Base-by-base conservation (phyloP, 139 green algal genomes). In the Marvania coccoides region DNA sequence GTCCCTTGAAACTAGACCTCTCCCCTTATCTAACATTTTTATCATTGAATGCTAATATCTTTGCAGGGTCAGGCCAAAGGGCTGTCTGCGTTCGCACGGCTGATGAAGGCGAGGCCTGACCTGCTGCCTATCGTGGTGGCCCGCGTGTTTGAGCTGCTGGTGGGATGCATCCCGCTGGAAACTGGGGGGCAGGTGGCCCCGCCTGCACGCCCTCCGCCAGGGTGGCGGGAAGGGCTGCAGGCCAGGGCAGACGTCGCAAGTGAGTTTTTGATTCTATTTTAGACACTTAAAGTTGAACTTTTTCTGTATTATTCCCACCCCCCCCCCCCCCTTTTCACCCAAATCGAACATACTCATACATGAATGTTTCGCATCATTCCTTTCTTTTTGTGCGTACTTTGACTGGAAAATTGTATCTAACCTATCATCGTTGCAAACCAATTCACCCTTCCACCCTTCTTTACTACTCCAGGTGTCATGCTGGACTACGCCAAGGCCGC, bases 111-210 rank as follows among this genome's bases (percentile, higher is more conserved):
- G 1, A 42, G 69, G 7, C 64, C 45, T 3, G 61, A 60, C 39
- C 36, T 78, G 1, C 36, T 66, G 6, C 45, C 51, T 0, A 74
- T 67, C 58, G 57, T 72, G 40, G 55, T 70, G 3, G 37, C 45
- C 0, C 77, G 71, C 47, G 56, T 77, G 30, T 81, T 81, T 62
- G 78, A 81, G 14, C 58, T 85, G 58, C 53, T 79, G 30, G 56
- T 69, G 6, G 54, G 28, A 23, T 57, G 30, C 26, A 12, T 82
- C n/a, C 67, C 71, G 23, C 40, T 83, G 31, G 63, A 72, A 7
- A 56, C n/a, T 23, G 23, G 55, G 26, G 61, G 65, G 10, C 40
- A 61, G n/a, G 58, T 37, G 65, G 47, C 33, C 19, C 78, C 78
- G 7, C 78, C 78, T 3, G 31, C 46, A 23, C 61, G 66, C 33